Evolutionary conservation across 768 basidiomycete genomes (phyloP), one percentile per base, ranked within the genome.

Genomic region (Rhodotorula taiwanensis): DNA sequence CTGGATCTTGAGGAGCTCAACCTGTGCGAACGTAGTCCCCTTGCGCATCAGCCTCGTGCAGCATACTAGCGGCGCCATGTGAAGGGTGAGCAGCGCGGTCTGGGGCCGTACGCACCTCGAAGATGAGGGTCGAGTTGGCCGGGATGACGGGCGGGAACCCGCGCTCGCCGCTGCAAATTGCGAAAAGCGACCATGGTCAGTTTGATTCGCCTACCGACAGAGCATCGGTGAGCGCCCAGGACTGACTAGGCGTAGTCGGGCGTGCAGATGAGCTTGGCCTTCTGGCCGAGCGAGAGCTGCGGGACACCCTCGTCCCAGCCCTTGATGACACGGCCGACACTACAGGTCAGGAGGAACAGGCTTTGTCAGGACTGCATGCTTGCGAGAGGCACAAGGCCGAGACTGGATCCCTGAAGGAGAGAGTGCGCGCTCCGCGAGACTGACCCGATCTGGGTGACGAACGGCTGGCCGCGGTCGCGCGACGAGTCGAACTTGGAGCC

Each of bases 221-320:
- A n/a, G n/a, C n/a, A n/a, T n/a, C 36, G 15, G 39, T 23, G 28
- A 20, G 25, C 60, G 30, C 47, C 27, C 9, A 30, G 20, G n/a
- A 58, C 64, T 60, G 62, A 69, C 45, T n/a, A n/a, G 31, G 60
- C 90, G 74, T 79, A 89, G 76, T 93, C 89, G n/a, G 89, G 79
- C 20, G 85, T 80, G 49, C 82, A 83, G 8, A 75, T 84, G 61
- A 70, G 69, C 44, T 34, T 49, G 34, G 67, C 63, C 75, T 86
- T 90, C 76, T 86, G 72, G 69, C 88, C 88, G 36, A 88, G 41
- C 16, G 87, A 88, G 66, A 92, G 77, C 77, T 88, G 79, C 8
- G 81, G 83, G 21, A 93, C 88, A 85, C 90, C 89, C 75, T 90
- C 87, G 72, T 91, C 89, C 90, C 89, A 92, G 34, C 89, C 58